Base-by-base conservation (phyloP, 2,329 filamentous ascomycete species). In the Neurospora sp. region DNA sequence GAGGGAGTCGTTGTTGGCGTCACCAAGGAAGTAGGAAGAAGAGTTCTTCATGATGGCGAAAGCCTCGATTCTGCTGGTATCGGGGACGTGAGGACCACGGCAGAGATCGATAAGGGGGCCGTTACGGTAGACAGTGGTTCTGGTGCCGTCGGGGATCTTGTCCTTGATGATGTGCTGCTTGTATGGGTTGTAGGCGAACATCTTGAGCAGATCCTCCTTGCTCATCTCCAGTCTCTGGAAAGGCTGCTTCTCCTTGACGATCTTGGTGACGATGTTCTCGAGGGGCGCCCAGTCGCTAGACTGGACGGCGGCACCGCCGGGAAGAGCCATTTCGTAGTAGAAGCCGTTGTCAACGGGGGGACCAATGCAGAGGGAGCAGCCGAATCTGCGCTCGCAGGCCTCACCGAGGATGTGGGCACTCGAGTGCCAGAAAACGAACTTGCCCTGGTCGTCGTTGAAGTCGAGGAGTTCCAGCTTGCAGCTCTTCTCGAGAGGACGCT, bases 181-280 rank as follows among this genome's bases (percentile, higher is more conserved):
- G 85, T 97, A 98, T 80, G 96, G 96, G 86, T 96, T 97, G 86
- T 97, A 96, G 76, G 89, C 88, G 84, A 98, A 98, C 92, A 98
- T 97, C 79, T 97, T 93, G 68, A 96, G 87, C 67, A 98, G 86
- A 74, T 98, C 90, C 69, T 95, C 91, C 82, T 98, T 98, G 74
- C 91, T 91, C 78, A 97, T 87, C 73, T 91, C 74, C 66, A 98
- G 84, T 71, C 96, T 89, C 84, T 97, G 92, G 79, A 98, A 98
- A 68, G 90, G 90, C 82, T 98, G 95, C 85, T 96, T 97, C 82
- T 97, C 94, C 85, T 97, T 97, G 81, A 97, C 92, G 73, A 96
- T 93, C 78, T 89, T 91, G 77, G 87, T 85, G 38, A 94, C 92
- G 73, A 93, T 89, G 71, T 85, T 89, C 82, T 97, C 93, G 23